A percentile compares a stretch with the other conserved stretches of the same genome.
Conservation (phyloP, 352 stramenopile species). For the Globisporangium iwayamae region DNA sequence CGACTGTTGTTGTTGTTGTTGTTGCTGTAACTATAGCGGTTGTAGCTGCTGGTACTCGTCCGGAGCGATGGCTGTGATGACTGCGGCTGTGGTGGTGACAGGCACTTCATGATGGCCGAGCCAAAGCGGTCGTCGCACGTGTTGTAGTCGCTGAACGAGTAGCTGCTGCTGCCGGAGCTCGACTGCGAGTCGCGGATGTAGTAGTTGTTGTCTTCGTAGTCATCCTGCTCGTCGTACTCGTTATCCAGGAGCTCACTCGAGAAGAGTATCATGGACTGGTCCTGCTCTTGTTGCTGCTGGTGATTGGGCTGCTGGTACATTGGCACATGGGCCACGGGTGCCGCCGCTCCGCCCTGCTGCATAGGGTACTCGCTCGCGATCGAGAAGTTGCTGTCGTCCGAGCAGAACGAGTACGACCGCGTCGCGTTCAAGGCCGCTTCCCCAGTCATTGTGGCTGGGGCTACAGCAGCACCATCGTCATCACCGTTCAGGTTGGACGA, state of each 20-base stretch:
- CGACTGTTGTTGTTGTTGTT: background rate
- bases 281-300: background rate
- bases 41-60: background rate
- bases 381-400: slow-evolving; percentile 50
- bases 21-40: background rate
- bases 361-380: slow-evolving; percentile 44
- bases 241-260: background rate
- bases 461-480: background rate
- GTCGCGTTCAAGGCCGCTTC: background rate
- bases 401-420: slow-evolving; percentile 30
- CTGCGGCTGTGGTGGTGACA: background rate
- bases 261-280: background rate
- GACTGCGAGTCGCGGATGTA: slow-evolving; percentile 28
- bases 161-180: slow-evolving; percentile 49
- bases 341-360: background rate
- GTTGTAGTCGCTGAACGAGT: slow-evolving; percentile 61
- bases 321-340: background rate
- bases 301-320: slow-evolving; percentile 7
- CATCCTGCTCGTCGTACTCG: background rate
- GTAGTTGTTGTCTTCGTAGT: slow-evolving; percentile 3
- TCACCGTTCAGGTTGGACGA: slow-evolving; percentile 19
- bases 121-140: slow-evolving; percentile 39
- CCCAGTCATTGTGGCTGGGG: background rate
- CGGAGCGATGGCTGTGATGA: background rate
- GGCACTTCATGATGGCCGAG: slow-evolving; percentile 23